A percentile compares a stretch with the other conserved stretches of the same genome.
phyloP scores from a whole-genome alignment of 129 eudicot species.

The Artemisia tridentata region DNA sequence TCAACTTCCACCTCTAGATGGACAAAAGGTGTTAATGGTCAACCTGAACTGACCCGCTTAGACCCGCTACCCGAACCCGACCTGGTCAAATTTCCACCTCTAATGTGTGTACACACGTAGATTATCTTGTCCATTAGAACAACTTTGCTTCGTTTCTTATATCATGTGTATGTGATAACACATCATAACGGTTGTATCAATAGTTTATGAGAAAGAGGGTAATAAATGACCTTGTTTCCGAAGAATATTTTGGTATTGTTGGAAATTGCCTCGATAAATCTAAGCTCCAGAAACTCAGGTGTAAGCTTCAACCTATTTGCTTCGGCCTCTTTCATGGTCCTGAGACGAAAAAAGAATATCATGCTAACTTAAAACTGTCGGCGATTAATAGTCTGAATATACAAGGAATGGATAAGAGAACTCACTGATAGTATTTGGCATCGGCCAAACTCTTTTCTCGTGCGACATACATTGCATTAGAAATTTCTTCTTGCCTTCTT shows the following conservation, averaged over 20 bases:
- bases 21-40: no score
- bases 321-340: slow-evolving; percentile 89
- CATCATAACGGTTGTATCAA: no score
- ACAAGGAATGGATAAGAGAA: neutral
- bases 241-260: slow-evolving; percentile 80
- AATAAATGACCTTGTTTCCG: slow-evolving; percentile 66
- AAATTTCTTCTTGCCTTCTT: slow-evolving; percentile 78
- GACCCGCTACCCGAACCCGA: no score
- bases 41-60: no score
- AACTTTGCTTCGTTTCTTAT: neutral
- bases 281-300: slow-evolving; percentile 75
- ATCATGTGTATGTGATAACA: neutral
- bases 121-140: neutral
- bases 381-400: neutral
- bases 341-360: slow-evolving; percentile 29
- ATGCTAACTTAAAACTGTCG: neutral
- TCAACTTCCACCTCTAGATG: neutral
- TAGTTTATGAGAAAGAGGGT: neutral
- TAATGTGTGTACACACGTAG: neutral
- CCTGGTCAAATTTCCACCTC: neutral
- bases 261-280: slow-evolving; percentile 72
- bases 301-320: slow-evolving; percentile 86
- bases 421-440: slow-evolving; percentile 74
- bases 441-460: slow-evolving; percentile 93
- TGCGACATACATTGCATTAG: slow-evolving; percentile 78